Base-by-base conservation (phyloP, 2,329 filamentous ascomycete genomes). In the Trichoderma sp. region DNA sequence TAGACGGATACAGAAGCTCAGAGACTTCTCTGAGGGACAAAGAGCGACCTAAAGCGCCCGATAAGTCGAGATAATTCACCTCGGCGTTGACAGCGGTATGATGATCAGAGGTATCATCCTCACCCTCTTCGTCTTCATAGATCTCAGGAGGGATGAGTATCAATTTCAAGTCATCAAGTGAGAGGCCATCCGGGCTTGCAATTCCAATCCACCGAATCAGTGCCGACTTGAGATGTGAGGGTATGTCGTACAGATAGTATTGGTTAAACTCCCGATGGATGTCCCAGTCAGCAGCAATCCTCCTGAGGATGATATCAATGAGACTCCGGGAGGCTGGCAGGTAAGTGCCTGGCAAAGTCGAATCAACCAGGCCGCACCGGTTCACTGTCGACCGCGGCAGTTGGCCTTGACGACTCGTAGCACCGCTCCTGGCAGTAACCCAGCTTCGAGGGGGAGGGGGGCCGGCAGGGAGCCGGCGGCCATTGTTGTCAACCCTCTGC, bases 381-480 rank as follows among this genome's bases (percentile, higher is more conserved):
- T 30, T 75, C 69, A 76, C 51, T 61, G 70, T 72, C 72, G 69
- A 74, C 49, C 71, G 70, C 39, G 70, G 69, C n/a, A 69, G 56
- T 55, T 66, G 70, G 59, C 63, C 46, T 16, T 69, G 68, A 69
- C 28, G 58, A 65, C 63, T 49, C 49, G 70, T 70, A 60, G 72
- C 70, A 52, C 67, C 69, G 55, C 68, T 60, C 43, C 69, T 70
- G 82, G 75, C 67, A 59, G 71, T 71, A 16, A 77, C 68, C 88
- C 88, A 90, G 74, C 86, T 89, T 46, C 81, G 81, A 2, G 88
- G 88, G 26, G 88, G 83, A 30, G 87, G 83, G 26, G 88, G 88
- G 0, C 88, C 88, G 2, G 88, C 82, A 11, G 87, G 87, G 24
- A 84, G 77, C 67, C 86, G 82, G 68, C 83, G 81, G 21, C 86